These are phyloP conservation scores for Alnus rubra DNA, from an alignment of 306 rosid species.

Conservation along the genomic window DNA sequence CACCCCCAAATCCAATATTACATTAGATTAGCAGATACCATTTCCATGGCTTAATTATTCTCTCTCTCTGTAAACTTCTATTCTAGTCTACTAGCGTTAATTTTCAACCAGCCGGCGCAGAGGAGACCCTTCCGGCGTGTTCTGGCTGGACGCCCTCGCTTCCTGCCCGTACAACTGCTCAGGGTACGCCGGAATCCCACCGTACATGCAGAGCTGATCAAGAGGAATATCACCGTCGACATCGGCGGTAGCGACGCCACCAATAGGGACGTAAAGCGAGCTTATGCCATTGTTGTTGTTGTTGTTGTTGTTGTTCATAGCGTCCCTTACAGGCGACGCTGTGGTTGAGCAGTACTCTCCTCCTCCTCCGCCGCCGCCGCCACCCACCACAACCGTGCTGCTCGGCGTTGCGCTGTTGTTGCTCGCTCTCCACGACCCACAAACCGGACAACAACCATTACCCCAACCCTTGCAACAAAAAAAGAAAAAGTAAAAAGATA, in stretches of 20 bases:
- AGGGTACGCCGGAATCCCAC: not conserved
- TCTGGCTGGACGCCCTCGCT: constrained; percentile 35
- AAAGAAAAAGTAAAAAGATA: not conserved
- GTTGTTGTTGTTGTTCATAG: not conserved
- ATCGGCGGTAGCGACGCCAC: not conserved
- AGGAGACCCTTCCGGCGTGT: constrained; percentile 29
- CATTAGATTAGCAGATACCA: not conserved
- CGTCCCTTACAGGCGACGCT: constrained; percentile 29
- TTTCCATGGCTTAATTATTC: not conserved
- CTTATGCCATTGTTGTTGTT: not conserved
- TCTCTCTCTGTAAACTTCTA: not conserved
- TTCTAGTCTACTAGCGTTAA: not conserved
- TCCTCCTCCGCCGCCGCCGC: constrained; percentile 17
- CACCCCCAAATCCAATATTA: not conserved
- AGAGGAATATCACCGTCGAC: not conserved
- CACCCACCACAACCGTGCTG: constrained; percentile 24
- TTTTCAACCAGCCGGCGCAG: not conserved
- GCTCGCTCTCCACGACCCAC: constrained; percentile 36
- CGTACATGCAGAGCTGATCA: constrained; percentile 19
- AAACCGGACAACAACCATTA: constrained; percentile 32
- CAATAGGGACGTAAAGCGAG: constrained; percentile 16
- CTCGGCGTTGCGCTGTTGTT: constrained; percentile 27
- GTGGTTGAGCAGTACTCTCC: constrained; percentile 39
- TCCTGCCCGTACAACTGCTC: constrained; percentile 24
- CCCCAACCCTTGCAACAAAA: constrained; percentile 27